Conservation (phyloP, 2,329 filamentous ascomycete genomes). For the Phoma sp. region DNA sequence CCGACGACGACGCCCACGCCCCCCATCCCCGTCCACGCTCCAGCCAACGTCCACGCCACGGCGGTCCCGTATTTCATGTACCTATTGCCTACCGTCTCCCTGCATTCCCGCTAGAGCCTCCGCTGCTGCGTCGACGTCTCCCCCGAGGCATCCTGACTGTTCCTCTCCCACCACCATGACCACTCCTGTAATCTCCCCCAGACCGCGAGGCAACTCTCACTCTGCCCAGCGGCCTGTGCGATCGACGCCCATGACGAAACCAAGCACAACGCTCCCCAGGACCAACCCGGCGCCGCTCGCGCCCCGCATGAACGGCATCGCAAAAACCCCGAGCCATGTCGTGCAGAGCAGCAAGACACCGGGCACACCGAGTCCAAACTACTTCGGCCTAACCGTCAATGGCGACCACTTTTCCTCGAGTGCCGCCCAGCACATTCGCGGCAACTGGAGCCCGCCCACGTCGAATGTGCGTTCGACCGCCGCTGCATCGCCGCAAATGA, state of each 20-base stretch:
- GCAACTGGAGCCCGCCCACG: slow-evolving; percentile 77
- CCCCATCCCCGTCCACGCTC: too few relatives aligned
- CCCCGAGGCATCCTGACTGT: slow-evolving; percentile 3
- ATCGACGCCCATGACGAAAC: slow-evolving; percentile 40
- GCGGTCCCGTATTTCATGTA: slow-evolving; percentile 32
- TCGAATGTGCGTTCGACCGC: slow-evolving; percentile 75
- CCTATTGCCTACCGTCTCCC: slow-evolving; percentile 24
- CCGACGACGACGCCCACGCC: background rate
- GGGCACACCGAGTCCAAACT: slow-evolving; percentile 72
- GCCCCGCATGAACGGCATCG: slow-evolving; percentile 42
- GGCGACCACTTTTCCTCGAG: slow-evolving; percentile 68
- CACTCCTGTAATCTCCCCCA: slow-evolving; percentile 43
- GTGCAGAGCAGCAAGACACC: slow-evolving; percentile 35
- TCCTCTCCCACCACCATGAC: slow-evolving; percentile 33
- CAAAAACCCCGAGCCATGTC: slow-evolving; percentile 41
- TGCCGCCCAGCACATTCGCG: slow-evolving; percentile 64
- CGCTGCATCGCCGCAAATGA: slow-evolving; percentile 70
- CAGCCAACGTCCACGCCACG: slow-evolving; percentile 1
- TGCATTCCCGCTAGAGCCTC: slow-evolving; percentile 20
- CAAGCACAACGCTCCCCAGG: slow-evolving; percentile 33
- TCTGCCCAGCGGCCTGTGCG: slow-evolving; percentile 32
- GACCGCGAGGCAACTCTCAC: slow-evolving; percentile 39
- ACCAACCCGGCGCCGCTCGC: slow-evolving; percentile 35
- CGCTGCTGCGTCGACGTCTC: slow-evolving; percentile 16
- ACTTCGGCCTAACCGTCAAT: slow-evolving; percentile 76